A percentile compares a stretch with the other conserved stretches of the same genome.
Conservation (phyloP, 371 early-diverging fungal genomes). For the Blakeslea trispora region DNA sequence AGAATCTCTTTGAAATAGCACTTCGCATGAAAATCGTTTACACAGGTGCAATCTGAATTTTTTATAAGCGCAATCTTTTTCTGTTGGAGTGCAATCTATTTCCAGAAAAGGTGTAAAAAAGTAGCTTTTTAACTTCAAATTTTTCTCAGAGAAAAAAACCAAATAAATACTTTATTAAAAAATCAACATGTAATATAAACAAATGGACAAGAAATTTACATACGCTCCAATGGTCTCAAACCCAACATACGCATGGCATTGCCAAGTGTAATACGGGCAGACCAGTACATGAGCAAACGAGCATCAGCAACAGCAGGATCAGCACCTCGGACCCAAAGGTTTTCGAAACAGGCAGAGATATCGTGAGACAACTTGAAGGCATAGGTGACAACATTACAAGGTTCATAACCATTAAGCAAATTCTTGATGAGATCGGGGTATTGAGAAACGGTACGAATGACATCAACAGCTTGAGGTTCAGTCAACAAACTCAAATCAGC, state of each 20-base stretch:
- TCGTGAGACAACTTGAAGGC: conserved; percentile 85
- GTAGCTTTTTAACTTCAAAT: too few species aligned
- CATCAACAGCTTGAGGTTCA: conserved; percentile 71
- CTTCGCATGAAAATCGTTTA: too few species aligned
- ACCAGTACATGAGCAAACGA: conserved; percentile 76
- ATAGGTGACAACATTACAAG: conserved; percentile 93
- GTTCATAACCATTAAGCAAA: conserved; percentile 77
- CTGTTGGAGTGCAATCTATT: too few species aligned
- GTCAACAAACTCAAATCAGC: conserved; percentile 70
- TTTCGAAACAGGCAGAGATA: conserved; percentile 84
- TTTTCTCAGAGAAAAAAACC: too few species aligned
- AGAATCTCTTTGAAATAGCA: too few species aligned
- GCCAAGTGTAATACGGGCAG: conserved; percentile 81
- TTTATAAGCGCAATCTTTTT: too few species aligned
- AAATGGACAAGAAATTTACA: conserved; percentile 58
- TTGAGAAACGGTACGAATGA: conserved; percentile 83
- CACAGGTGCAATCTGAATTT: too few species aligned
- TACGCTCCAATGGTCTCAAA: conserved; percentile 78
- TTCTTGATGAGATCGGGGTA: conserved; percentile 89
- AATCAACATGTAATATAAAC: too few species aligned
- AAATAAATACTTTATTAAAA: too few species aligned
- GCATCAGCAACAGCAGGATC: conserved; percentile 79
- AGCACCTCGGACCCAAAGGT: conserved; percentile 83
- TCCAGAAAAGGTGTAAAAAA: too few species aligned
- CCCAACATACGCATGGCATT: conserved; percentile 85